Conservation (phyloP, 1,139 yeast genomes). For the Debaryomycetaceae sp. region DNA sequence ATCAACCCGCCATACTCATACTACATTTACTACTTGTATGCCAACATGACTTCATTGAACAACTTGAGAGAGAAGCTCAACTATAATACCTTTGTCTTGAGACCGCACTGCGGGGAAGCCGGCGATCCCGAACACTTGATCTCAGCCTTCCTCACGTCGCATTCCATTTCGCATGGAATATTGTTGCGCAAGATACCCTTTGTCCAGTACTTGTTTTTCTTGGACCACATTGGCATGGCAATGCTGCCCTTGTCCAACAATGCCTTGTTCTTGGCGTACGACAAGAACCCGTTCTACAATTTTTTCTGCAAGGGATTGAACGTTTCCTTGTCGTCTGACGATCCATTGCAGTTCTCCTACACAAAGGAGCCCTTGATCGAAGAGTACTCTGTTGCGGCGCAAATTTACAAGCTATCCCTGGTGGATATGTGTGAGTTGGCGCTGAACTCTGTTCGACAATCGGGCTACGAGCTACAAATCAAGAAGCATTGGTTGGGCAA, state of each 20-base stretch:
- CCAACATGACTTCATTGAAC: slow-evolving; percentile 79
- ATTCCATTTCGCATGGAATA: slow-evolving; percentile 93
- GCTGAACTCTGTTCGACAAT: slow-evolving; percentile 69
- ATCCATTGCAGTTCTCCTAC: slow-evolving; percentile 77
- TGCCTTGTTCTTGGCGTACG: slow-evolving; percentile 90
- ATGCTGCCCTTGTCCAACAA: slow-evolving; percentile 97
- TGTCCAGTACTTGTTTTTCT: slow-evolving; percentile 82
- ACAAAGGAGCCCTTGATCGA: slow-evolving; percentile 97
- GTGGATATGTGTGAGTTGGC: slow-evolving; percentile 98
- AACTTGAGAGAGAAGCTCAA: slow-evolving; percentile 66
- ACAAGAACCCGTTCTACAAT: slow-evolving; percentile 82
- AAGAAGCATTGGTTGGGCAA: slow-evolving; percentile 92
- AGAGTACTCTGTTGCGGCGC: slow-evolving; percentile 96
- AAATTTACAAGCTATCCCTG: slow-evolving; percentile 82
- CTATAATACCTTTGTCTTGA: slow-evolving; percentile 77
- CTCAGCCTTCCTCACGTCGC: slow-evolving; percentile 79
- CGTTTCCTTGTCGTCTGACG: slow-evolving; percentile 76
- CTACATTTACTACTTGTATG: slow-evolving; percentile 78
- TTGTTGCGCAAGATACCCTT: slow-evolving; percentile 85
- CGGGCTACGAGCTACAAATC: slow-evolving; percentile 81
- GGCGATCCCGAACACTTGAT: slow-evolving; percentile 98
- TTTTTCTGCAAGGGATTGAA: slow-evolving; percentile 90
- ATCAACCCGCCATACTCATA: slow-evolving; percentile 97
- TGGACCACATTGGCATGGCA: slow-evolving; percentile 96
- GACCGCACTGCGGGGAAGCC: slow-evolving; percentile 99